Conservation (phyloP, 805 yeast species). For the Wickerhamiella musiphila region DNA sequence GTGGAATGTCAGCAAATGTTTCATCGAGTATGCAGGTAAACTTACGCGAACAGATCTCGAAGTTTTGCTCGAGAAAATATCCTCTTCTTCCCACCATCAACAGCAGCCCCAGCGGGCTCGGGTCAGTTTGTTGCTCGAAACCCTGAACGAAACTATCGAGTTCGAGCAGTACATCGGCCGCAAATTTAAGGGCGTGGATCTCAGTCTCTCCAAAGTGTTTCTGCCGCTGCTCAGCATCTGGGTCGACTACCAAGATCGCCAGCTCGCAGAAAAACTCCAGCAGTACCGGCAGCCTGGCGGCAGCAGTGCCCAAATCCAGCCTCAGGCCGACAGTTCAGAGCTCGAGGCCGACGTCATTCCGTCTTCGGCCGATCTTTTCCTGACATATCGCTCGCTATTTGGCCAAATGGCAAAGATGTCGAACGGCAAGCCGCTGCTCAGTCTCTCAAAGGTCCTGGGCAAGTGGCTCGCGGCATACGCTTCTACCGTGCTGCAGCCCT, state of each 20-base stretch:
- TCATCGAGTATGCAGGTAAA: conserved; percentile 47
- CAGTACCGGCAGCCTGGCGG: conserved; percentile 30
- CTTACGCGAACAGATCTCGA: conserved; percentile 52
- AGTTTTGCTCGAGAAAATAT: conserved; percentile 28
- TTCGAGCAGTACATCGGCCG: conserved; percentile 53
- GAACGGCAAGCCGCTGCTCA: conserved; percentile 27
- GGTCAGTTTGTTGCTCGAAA: conserved; percentile 46
- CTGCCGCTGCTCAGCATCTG: conserved; percentile 75
- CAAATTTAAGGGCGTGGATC: conserved; percentile 23
- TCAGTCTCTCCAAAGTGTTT: conserved; percentile 45
- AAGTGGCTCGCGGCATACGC: conserved; percentile 48
- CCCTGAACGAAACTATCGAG: conserved; percentile 62
- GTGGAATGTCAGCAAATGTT: conserved; percentile 54
- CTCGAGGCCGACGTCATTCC: conserved; percentile 44
- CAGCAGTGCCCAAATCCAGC: no score
- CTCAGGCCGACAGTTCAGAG: conserved; percentile 23
- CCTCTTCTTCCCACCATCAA: conserved; percentile 9
- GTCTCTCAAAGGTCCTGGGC: conserved; percentile 41
- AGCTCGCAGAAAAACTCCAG: conserved; percentile 32
- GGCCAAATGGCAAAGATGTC: conserved; percentile 49
- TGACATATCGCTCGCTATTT: conserved; percentile 53
- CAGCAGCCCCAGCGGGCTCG: conserved; percentile 30
- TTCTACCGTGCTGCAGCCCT: conserved; percentile 30
- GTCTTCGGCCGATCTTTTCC: conserved; percentile 75
- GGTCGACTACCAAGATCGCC: conserved; percentile 68